A percentile compares a stretch with the other conserved stretches of the same genome.
These are phyloP conservation scores for Raffaelea ambrosiae DNA, from an alignment of 2,329 filamentous ascomycete species.

Conservation along the genomic window DNA sequence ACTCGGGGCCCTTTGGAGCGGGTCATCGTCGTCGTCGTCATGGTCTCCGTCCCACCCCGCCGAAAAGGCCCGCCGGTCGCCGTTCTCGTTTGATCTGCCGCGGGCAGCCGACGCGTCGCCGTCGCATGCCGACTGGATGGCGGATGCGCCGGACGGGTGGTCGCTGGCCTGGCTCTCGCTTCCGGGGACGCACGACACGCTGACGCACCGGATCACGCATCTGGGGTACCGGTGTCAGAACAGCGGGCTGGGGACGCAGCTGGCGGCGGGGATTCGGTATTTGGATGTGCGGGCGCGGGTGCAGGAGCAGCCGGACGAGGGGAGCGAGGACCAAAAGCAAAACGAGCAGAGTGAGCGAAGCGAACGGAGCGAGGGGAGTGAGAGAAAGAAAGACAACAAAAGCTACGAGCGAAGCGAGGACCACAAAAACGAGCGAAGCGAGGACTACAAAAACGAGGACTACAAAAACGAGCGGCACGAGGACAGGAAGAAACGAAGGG, in stretches of 20 bases:
- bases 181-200: slow-evolving; percentile 45
- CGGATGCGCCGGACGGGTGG: slow-evolving; percentile 28
- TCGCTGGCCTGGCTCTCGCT: slow-evolving; percentile 36
- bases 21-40: slow-evolving; percentile 16
- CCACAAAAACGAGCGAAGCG: too few species aligned
- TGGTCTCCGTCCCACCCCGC: slow-evolving; percentile 28
- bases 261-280: slow-evolving; percentile 38
- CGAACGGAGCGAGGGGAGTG: neutral
- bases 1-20: neutral
- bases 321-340: neutral
- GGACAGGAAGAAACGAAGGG: slow-evolving; percentile 2
- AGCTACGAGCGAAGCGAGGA: too few species aligned
- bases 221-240: slow-evolving; percentile 37
- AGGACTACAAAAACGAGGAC: too few species aligned
- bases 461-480: too few species aligned
- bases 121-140: slow-evolving; percentile 33
- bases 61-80: slow-evolving; percentile 13
- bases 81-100: slow-evolving; percentile 33
- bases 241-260: slow-evolving; percentile 32
- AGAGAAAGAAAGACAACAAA: too few species aligned
- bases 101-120: slow-evolving; percentile 9
- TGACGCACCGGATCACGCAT: slow-evolving; percentile 34
- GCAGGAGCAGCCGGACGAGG: neutral
- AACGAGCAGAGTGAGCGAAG: neutral
- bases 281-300: slow-evolving; percentile 39